Base-by-base conservation (phyloP, 2,329 filamentous ascomycete species). In the Penicillium sp. region DNA sequence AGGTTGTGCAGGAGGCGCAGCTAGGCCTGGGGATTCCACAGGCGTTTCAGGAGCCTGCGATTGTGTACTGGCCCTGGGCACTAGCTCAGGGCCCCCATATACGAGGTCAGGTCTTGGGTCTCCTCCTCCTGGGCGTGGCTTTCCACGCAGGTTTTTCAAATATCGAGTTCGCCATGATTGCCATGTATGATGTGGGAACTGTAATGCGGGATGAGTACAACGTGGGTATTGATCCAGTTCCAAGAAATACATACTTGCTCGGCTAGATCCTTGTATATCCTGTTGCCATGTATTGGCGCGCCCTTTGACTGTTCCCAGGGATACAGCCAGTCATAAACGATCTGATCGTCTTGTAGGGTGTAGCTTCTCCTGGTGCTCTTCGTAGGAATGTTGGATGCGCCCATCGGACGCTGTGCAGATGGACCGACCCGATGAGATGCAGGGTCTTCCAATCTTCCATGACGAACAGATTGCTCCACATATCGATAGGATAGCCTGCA, bases 401-500 rank as follows among this genome's bases (percentile, higher is more conserved):
- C 80, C 42, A 80, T 75, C 19, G 79, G 79, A 53, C 86, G 81
- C 24, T 79, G 73, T 44, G 66, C 62, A 7, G 75, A 73, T 12
- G 82, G 79, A 8, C 84, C 84, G 50, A 81, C 81, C 15, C 70
- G 74, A 68, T 87, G 79, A 15, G 77, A 65, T 56, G 83, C 78
- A 1, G 83, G 76, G 61, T 84, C 76, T 57, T 83, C 80, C 6
- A 88, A 68, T 40, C 72, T 70, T 9, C 82, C 82, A 15, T 81
- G 75, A 19, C 76, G 72, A 56, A 89, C 75, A 0, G 85, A 88
- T 42, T 78, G 70, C 45, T 87, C 84, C 53, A 90, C 80, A 71
- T 84, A 89, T 60, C 77, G 80, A 70, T 85, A 89, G 1, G 85
- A 88, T 64, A 85, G 80, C 4, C 81, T 83, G 49, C 13, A 15